Conservation (phyloP, 148 eudicot genomes). For the Fagopyrum homotropicum region DNA sequence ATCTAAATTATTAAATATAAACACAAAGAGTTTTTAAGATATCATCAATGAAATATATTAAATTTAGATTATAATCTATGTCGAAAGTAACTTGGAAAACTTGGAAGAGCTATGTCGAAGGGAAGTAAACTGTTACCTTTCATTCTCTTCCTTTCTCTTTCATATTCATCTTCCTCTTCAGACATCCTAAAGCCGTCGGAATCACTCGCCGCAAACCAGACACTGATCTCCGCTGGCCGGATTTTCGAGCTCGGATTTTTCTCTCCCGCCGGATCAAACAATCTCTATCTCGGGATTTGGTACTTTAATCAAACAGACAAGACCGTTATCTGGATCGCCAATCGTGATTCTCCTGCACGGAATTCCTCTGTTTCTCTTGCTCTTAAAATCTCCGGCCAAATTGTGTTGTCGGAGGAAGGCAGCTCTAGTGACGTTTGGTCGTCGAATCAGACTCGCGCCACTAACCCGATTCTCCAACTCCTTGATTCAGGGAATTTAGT, state of each 20-base stretch:
- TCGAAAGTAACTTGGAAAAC: no score
- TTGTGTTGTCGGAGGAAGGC: conserved; percentile 15
- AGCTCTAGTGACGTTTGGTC: conserved; percentile 28
- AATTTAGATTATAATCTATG: no score
- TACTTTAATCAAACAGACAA: conserved; percentile 11
- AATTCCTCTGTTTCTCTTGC: conserved; percentile 17
- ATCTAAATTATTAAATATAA: no score
- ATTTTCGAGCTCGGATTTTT: conserved; percentile 29
- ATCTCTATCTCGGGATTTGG: conserved; percentile 25
- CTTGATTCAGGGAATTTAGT: conserved; percentile 54
- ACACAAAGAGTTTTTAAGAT: no score
- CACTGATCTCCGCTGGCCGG: neutral
- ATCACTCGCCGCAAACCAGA: conserved; percentile 2
- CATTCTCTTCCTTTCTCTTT: neutral
- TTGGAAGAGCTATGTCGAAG: neutral
- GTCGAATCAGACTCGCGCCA: conserved; percentile 5
- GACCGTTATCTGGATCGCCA: conserved; percentile 25
- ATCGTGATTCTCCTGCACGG: conserved; percentile 17
- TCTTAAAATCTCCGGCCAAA: conserved; percentile 23
- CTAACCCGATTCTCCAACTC: conserved; percentile 33
- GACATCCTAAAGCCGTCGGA: conserved; percentile 4
- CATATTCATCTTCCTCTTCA: neutral
- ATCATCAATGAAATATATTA: no score
- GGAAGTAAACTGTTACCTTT: neutral
- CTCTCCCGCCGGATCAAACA: conserved; percentile 11